Base-by-base conservation (phyloP, 2,329 filamentous ascomycete species). In the Apiospora phragmitis region DNA sequence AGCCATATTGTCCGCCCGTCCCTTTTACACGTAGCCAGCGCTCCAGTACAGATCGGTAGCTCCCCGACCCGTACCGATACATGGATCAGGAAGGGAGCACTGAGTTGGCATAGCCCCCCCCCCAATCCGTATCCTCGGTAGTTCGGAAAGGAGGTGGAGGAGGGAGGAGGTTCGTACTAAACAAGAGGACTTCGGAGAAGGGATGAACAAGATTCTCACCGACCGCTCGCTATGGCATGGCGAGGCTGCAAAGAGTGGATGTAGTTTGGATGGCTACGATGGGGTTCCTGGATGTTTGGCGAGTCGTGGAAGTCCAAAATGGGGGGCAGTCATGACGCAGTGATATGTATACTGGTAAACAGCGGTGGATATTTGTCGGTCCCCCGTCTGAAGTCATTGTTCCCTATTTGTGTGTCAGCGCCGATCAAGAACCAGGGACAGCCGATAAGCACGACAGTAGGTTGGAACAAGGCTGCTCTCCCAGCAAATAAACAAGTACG, bases 1-100 rank as follows among this genome's bases (percentile, higher is more conserved):
- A 21, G 51, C 51, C 29, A n/a, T 38, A 38, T 32, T 89, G 29
- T 91, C 90, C 8, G 95, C 93, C 2, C 90, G 95, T 59, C 95
- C 95, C 0, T 97, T 98, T 82, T 97, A 98, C 79, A 94, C 95
- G 1, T 95, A 97, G 88, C 92, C 92, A 38, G 76, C 3, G 74
- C 55, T 21, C 55, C 32, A n/a, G 32, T n/a, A 38, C 32, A 62
- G 55, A 62, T 62, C 32, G 55, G 29, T 14, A 62, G 21, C 32
- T 62, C 24, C 55, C 29, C 55, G 55, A 38, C 21, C 55, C 18
- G 55, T 62, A 62, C 55, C 32, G 18, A 38, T 62, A 62, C 55
- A 62, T 24, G 32, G 55, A 21, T n/a, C 29, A 38, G 29, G 55
- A 38, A 29, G 55, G 9, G 18, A 6, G 6, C 43, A 3, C 32